Base-by-base conservation (phyloP, 2,329 filamentous ascomycete genomes). In the Akanthomyces lecanii region DNA sequence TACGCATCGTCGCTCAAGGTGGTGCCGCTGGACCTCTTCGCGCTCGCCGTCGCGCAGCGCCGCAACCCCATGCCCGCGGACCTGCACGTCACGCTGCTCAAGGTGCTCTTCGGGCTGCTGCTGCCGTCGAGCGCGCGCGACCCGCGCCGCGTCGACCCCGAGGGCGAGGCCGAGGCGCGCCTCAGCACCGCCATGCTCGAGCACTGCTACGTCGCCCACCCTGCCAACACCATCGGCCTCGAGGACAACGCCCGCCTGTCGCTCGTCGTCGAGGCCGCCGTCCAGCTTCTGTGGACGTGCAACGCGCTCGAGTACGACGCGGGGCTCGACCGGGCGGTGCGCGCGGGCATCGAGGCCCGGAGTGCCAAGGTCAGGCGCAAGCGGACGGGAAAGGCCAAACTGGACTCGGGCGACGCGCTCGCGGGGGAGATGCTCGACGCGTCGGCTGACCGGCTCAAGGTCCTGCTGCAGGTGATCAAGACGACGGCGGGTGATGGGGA, bases 171-270 rank as follows among this genome's bases (percentile, higher is more conserved):
- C 4, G 62, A 68, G 1, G 76, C 77, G 8, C 71, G 71, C 21
- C 70, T 85, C 50, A 81, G 80, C 5, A 70, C 74, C 25, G 68
- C 67, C 7, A 81, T 85, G 66, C 71, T 86, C 48, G 76, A 81
- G 69, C 72, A 78, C 50, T 87, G 86, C 69, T 93, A 86, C 71
- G 80, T 92, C 2, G 85, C 85, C 0, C 86, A 82, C 66, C 79
- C 88, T 0, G 89, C 90, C 1, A 87, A 84, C 64, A 85, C 82
- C 0, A 77, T 82, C 16, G 81, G 79, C 7, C 73, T 82, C 0
- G 81, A 85, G 23, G 89, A 92, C 66, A 93, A 95, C 68, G 87
- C 88, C 33, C 90, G 89, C 71, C 79, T 93, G 44, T 87, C 88
- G 2, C 74, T 93, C 11, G 73, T 90, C 36, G 76, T 92, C 0